phyloP scores from a whole-genome alignment of 805 yeast species.

The Metschnikowia anglica region DNA sequence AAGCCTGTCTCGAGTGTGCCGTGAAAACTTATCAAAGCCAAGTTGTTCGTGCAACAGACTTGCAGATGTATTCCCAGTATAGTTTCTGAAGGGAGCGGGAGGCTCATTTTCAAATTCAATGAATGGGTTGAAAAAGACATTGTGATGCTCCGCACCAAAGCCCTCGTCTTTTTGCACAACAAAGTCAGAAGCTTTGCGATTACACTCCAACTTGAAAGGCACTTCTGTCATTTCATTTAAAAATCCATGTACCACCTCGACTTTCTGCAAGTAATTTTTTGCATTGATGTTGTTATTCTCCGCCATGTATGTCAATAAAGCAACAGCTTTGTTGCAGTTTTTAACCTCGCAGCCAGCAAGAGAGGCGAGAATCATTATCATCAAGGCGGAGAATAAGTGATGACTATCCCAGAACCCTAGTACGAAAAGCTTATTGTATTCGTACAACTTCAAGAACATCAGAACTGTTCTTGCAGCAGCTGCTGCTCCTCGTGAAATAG shows the following conservation, averaged over 20 bases:
- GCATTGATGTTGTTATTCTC: slow-evolving; percentile 37
- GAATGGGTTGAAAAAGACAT: slow-evolving; percentile 18
- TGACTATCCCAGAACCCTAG: slow-evolving; percentile 44
- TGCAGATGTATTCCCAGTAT: background rate
- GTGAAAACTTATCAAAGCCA: slow-evolving; percentile 12
- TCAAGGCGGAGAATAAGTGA: slow-evolving; percentile 35
- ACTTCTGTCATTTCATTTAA: slow-evolving; percentile 28
- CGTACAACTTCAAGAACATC: slow-evolving; percentile 29
- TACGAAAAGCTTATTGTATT: slow-evolving; percentile 29
- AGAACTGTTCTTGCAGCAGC: slow-evolving; percentile 34
- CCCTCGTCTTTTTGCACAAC: slow-evolving; percentile 5
- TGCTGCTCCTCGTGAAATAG: slow-evolving; percentile 29
- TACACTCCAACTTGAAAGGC: slow-evolving; percentile 22
- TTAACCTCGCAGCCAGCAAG: slow-evolving; percentile 13
- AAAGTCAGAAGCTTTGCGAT: slow-evolving; percentile 16
- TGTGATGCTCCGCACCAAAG: background rate
- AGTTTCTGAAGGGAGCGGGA: background rate
- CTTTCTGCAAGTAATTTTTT: slow-evolving; percentile 28
- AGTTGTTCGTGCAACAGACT: slow-evolving; percentile 11
- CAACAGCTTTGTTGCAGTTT: slow-evolving; percentile 20
- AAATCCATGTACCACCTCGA: slow-evolving; percentile 27
- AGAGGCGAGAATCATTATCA: slow-evolving; percentile 29
- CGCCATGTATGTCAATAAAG: slow-evolving; percentile 37
- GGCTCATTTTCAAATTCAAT: slow-evolving; percentile 6
- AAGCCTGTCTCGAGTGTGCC: slow-evolving; percentile 18